A percentile compares a stretch with the other conserved stretches of the same genome.
Evolutionary conservation across 2,329 filamentous ascomycete species (phyloP).

Genomic region (Pseudonectria foliicola): DNA sequence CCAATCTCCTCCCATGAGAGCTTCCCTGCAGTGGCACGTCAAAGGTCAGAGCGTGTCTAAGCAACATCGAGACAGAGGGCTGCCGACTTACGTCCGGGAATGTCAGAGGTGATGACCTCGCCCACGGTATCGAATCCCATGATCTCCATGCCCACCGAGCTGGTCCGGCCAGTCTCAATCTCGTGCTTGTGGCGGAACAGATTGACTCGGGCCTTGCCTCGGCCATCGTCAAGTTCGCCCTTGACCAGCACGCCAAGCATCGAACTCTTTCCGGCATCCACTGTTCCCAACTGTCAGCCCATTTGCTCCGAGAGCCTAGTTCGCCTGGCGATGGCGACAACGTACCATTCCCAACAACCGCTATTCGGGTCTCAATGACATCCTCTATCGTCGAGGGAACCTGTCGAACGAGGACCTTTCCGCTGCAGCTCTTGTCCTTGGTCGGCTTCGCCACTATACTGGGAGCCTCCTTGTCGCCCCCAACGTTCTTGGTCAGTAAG

Average conservation of each 20-base stretch:
- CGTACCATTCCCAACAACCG: constrained; percentile 86
- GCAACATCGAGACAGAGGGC: too few species aligned
- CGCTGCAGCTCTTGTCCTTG: constrained; percentile 68
- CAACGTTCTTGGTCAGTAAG: constrained; percentile 85
- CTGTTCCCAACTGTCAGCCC: constrained; percentile 32
- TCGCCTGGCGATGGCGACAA: not conserved
- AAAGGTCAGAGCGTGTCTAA: constrained; percentile 8
- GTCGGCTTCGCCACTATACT: constrained; percentile 42
- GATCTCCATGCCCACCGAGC: constrained; percentile 97
- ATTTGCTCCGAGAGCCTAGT: not conserved
- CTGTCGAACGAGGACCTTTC: constrained; percentile 81
- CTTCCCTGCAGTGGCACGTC: constrained; percentile 33
- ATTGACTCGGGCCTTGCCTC: constrained; percentile 88
- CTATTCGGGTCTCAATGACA: constrained; percentile 91
- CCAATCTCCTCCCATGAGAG: constrained; percentile 98
- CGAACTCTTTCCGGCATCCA: constrained; percentile 95
- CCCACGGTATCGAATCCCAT: constrained; percentile 92
- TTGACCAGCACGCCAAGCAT: constrained; percentile 94
- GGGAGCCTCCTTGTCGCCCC: constrained; percentile 65
- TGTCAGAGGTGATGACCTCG: constrained; percentile 72
- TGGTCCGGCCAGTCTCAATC: constrained; percentile 89
- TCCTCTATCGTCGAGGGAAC: constrained; percentile 69
- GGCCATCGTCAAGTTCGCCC: constrained; percentile 87
- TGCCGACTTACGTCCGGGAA: constrained; percentile 64
- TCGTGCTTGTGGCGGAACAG: constrained; percentile 98